A percentile compares a stretch with the other conserved stretches of the same genome.
Conservation (phyloP, 2,329 filamentous ascomycete genomes). For the Ilyonectria robusta region DNA sequence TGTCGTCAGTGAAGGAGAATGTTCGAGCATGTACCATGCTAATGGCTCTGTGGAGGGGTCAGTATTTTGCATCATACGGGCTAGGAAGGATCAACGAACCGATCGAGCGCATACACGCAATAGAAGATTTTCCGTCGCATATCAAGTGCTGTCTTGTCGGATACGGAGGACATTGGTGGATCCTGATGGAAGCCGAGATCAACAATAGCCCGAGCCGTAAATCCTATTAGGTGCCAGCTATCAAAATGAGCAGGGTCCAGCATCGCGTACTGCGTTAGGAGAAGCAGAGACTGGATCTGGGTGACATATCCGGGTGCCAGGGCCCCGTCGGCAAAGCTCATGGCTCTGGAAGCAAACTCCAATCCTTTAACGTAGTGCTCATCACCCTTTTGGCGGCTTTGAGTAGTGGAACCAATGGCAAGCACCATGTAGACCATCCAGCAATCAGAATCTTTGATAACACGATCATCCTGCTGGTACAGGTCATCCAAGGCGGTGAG, state of each 20-base stretch:
- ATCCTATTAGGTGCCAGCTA: constrained; percentile 93
- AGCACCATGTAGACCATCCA: constrained; percentile 93
- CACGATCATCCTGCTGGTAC: constrained; percentile 78
- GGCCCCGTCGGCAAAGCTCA: constrained; percentile 85
- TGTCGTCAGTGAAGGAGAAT: constrained; percentile 95
- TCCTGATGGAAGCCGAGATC: constrained; percentile 96
- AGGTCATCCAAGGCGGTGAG: constrained; percentile 85
- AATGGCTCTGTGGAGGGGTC: constrained; percentile 72
- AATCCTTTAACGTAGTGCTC: constrained; percentile 72
- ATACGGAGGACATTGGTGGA: constrained; percentile 77
- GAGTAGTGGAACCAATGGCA: constrained; percentile 82
- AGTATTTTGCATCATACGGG: constrained; percentile 26
- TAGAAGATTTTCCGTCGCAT: constrained; percentile 88
- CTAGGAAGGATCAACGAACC: constrained; percentile 65
- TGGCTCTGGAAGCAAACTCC: constrained; percentile 72
- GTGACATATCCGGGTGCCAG: constrained; percentile 86
- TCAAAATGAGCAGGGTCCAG: constrained; percentile 93
- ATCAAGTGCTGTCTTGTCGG: constrained; percentile 80
- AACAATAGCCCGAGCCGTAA: constrained; percentile 87
- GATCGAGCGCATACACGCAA: constrained; percentile 90
- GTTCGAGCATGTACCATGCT: constrained; percentile 89
- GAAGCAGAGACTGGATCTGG: constrained; percentile 88
- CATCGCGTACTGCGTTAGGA: constrained; percentile 91
- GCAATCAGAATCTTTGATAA: constrained; percentile 78
- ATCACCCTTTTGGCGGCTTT: constrained; percentile 79